Conservation (phyloP, 768 basidiomycete species). For the Omphalotus guepiniiformis region DNA sequence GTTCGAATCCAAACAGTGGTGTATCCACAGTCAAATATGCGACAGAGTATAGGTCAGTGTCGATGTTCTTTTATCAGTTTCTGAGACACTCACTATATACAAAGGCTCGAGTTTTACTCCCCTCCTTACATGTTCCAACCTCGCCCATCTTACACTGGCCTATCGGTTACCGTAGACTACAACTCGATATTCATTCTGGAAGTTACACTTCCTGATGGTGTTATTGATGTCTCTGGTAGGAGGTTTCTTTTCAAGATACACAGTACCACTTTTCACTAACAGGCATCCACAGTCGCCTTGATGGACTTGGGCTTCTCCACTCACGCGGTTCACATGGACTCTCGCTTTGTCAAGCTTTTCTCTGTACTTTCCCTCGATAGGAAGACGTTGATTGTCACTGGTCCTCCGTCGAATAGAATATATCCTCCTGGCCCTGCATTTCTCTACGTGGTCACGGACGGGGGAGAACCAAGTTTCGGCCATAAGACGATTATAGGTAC, state of each 20-base stretch:
- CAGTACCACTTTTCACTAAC: neutral
- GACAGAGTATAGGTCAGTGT: constrained; percentile 29
- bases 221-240: constrained; percentile 25
- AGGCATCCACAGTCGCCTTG: constrained; percentile 25
- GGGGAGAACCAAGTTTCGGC: neutral
- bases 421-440: constrained; percentile 33
- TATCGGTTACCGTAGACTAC: constrained; percentile 34
- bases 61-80: neutral
- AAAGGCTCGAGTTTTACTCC: constrained; percentile 35
- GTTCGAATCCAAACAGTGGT: constrained; percentile 42
- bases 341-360: constrained; percentile 32
- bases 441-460: neutral
- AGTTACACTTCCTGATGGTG: constrained; percentile 26
- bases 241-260: neutral
- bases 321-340: constrained; percentile 38
- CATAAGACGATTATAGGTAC: neutral
- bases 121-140: constrained; percentile 37
- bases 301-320: constrained; percentile 40
- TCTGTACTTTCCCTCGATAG: constrained; percentile 27
- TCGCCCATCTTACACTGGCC: constrained; percentile 29
- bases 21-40: constrained; percentile 17
- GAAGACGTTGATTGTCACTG: constrained; percentile 28
- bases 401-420: constrained; percentile 31
- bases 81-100: neutral
- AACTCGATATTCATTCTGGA: constrained; percentile 30